A percentile compares a stretch with the other conserved stretches of the same genome.
These are phyloP conservation scores for Peniophora sp. DNA, from an alignment of 1,284 basidiomycete species.

Conservation along the genomic window DNA sequence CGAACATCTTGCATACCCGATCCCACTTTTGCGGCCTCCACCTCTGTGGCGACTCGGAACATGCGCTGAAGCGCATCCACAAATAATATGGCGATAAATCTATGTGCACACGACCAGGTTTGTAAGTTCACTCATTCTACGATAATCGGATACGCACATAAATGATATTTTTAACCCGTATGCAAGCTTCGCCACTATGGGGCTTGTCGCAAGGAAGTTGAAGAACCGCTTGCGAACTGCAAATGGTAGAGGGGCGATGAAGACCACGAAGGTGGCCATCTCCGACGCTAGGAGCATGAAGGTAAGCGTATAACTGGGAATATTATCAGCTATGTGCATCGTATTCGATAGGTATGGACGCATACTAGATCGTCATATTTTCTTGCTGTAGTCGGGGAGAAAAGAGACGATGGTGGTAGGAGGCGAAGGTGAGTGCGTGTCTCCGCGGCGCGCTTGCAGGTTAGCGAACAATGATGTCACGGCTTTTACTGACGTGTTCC, in stretches of 20 bases:
- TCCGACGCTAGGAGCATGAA: conserved; percentile 72
- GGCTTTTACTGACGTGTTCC: neutral
- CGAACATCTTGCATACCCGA: conserved; percentile 56
- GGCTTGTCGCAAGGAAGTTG: conserved; percentile 66
- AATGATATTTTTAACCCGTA: conserved; percentile 90
- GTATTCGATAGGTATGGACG: neutral
- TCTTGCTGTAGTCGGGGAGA: neutral
- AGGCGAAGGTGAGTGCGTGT: neutral
- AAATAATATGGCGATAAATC: conserved; percentile 83
- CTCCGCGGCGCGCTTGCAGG: neutral
- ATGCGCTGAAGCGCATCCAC: conserved; percentile 91
- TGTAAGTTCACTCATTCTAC: neutral
- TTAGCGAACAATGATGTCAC: neutral
- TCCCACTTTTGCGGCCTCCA: conserved; percentile 60
- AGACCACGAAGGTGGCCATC: conserved; percentile 69
- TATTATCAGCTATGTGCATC: neutral
- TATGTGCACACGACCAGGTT: conserved; percentile 21
- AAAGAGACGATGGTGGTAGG: neutral
- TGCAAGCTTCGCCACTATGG: conserved; percentile 63
- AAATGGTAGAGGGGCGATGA: conserved; percentile 75
- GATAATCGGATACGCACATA: conserved; percentile 52
- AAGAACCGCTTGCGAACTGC: conserved; percentile 67
- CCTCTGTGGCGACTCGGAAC: conserved; percentile 77
- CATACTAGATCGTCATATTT: conserved; percentile 69
- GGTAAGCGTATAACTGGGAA: conserved; percentile 62